Conservation (phyloP, 257 asterid genomes). For the Gentiana macrophylla region DNA sequence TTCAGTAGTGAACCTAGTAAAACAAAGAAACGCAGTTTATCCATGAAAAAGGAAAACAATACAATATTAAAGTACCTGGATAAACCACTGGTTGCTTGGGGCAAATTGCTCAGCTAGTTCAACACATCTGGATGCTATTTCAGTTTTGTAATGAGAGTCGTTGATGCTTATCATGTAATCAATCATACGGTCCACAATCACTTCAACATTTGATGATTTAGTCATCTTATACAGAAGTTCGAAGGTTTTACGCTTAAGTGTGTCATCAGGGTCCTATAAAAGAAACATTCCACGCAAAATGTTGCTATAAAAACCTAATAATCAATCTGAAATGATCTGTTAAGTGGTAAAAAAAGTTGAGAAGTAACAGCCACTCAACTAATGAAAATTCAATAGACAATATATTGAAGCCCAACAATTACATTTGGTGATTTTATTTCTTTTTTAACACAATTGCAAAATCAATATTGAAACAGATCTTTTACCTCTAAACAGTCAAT, state of each 20-base stretch:
- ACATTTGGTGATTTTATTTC: no score
- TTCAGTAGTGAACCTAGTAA: conserved; percentile 11
- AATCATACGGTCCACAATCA: conserved; percentile 93
- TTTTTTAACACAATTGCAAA: background rate
- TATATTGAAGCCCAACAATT: background rate
- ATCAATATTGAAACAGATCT: background rate
- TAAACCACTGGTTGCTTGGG: conserved; percentile 98
- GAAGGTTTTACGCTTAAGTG: conserved; percentile 97
- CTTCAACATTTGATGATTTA: conserved; percentile 97
- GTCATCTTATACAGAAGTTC: conserved; percentile 95
- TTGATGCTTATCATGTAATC: conserved; percentile 86
- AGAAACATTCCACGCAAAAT: conserved; percentile 8
- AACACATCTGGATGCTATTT: conserved; percentile 97
- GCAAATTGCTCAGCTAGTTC: conserved; percentile 99
- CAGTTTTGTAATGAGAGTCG: conserved; percentile 89
- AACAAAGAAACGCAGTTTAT: background rate
- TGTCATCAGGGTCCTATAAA: conserved; percentile 93
- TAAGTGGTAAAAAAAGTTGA: background rate
- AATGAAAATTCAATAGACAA: background rate
- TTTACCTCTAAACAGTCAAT: conserved; percentile 97
- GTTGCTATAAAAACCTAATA: conserved; percentile 5
- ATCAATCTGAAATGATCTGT: no score
- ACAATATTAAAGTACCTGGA: conserved; percentile 45
- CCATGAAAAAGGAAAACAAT: conserved; percentile 1
- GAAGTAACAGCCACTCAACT: background rate